Evolutionary conservation across 495 filamentous ascomycete genomes (phyloP).

Genomic region (Talaromyces wortmannii): DNA sequence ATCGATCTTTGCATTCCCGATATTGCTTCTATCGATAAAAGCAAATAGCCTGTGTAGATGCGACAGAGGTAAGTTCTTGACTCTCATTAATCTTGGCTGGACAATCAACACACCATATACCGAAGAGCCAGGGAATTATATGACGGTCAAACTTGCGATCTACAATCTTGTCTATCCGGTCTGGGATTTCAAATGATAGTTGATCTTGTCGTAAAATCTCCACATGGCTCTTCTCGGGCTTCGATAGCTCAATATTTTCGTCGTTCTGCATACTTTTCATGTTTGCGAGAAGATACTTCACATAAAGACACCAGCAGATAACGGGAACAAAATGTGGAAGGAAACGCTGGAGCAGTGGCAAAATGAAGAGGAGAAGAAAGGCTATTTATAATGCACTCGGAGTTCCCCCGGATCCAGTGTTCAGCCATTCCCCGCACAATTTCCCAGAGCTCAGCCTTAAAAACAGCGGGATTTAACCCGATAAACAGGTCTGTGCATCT

Average conservation of each 20-base stretch:
- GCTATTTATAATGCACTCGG: too few relatives aligned
- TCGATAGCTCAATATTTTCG: background rate
- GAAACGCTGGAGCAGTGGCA: too few relatives aligned
- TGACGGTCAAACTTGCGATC: background rate
- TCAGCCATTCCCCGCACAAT: too few relatives aligned
- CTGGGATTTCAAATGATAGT: background rate
- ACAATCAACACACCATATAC: slow-evolving; percentile 24
- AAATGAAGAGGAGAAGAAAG: too few relatives aligned
- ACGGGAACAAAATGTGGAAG: too few relatives aligned
- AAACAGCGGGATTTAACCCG: too few relatives aligned
- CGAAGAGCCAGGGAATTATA: slow-evolving; percentile 43
- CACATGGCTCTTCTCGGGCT: background rate
- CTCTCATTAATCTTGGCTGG: background rate
- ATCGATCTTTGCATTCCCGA: slow-evolving; percentile 41
- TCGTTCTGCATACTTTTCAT: background rate
- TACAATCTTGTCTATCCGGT: background rate
- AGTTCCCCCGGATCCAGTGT: too few relatives aligned
- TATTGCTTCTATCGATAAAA: slow-evolving; percentile 47
- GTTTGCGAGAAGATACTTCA: too few relatives aligned
- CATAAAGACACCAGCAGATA: too few relatives aligned
- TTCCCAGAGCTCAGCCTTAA: too few relatives aligned
- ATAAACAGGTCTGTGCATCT: too few relatives aligned
- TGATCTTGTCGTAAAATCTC: background rate
- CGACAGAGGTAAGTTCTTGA: background rate
- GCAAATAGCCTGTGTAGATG: slow-evolving; percentile 24